Base-by-base conservation (phyloP, 2,329 filamentous ascomycete genomes). In the Beauveria asiatica region DNA sequence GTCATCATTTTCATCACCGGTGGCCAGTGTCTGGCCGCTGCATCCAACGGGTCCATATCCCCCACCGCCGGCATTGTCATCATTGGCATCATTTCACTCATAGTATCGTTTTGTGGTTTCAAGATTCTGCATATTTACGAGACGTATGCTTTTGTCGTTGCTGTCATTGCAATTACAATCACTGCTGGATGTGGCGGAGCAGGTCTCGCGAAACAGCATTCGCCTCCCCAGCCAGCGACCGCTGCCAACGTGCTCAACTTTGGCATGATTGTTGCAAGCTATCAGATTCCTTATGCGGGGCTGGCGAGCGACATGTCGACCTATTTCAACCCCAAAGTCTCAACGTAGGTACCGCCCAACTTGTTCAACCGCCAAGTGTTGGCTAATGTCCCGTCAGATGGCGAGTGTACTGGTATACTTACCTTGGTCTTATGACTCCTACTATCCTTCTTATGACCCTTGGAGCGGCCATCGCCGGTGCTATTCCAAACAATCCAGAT, bases 91-190 rank as follows among this genome's bases (percentile, higher is more conserved):
- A 66, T 86, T 1, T 78, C 80, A 0, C 73, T 87, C n/a, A 64
- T 82, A 51, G 79, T 87, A 48, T 85, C 83, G 0, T 86, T 87
- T 68, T 83, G 80, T 62, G 84, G 84, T 5, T 86, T 83, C 67
- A 74, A 73, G 53, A 72, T 81, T 3, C 70, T 86, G 48, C 83
- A 86, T 67, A 69, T 78, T 49, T 86, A 82, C 65, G 82, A 86
- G 69, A 77, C 78, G 3, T 85, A 78, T 65, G 78, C 82, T 3
- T 85, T 78, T 74, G 78, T 84, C 56, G 79, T 80, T 0, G 79
- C 82, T 19, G 66, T 85, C 33, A 70, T 84, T 59, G 75, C 80
- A 39, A 79, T 85, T 58, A 68, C 78, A 57, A 81, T 86, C 62
- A 76, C 81, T 4, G 74, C 78, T 16, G 82, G 83, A 17, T 80